Evolutionary conservation across 2,329 filamentous ascomycete species (phyloP), one percentile per base, ranked within the genome.

Genomic region (Knoxdaviesia capensis): DNA sequence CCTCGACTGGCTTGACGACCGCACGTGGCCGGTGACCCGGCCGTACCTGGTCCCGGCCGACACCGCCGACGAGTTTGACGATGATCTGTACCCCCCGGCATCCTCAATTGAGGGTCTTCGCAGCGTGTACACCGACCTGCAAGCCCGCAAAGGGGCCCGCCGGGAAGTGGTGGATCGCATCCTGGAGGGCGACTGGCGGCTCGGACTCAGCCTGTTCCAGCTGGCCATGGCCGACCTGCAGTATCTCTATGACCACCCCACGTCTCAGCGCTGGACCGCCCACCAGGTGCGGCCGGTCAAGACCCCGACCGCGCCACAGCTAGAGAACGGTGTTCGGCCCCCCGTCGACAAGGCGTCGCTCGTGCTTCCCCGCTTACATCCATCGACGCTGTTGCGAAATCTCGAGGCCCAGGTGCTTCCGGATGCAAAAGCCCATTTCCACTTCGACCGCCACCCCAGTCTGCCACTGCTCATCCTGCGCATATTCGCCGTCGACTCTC

Each of bases 391-490:
- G 55, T 64, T 92, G 34, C 72, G 74, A 48, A 80, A 78, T 48
- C 70, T 94, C 2, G 80, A 87, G 49, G 65, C 66, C 36, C 77
- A 87, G 52, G 69, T 86, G 11, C 65, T 83, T 1, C 81, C 84
- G 1, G 70, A 90, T 45, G 72, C 87, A 50, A 92, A 90, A 56
- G 80, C 81, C 5, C 82, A 92, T 57, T 90, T 84, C 56, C 78
- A 83, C 50, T 72, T 90, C 46, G 76, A 80, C 48, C 72, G 78
- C n/a, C 78, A 81, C 42, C 66, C 70, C 42, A 65, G 68, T 1
- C 63, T 80, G n/a, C 74, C 81, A 0, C 62, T 90, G 4, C 68
- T 82, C 1, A 65, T 90, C 30, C 61, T 92, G n/a, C 75, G 84
- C 41, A 76, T 92, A 38, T 81, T 85, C 51, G 72, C 87, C 45